Conservation (phyloP, 2,329 filamentous ascomycete species). For the Daldinia sp. region DNA sequence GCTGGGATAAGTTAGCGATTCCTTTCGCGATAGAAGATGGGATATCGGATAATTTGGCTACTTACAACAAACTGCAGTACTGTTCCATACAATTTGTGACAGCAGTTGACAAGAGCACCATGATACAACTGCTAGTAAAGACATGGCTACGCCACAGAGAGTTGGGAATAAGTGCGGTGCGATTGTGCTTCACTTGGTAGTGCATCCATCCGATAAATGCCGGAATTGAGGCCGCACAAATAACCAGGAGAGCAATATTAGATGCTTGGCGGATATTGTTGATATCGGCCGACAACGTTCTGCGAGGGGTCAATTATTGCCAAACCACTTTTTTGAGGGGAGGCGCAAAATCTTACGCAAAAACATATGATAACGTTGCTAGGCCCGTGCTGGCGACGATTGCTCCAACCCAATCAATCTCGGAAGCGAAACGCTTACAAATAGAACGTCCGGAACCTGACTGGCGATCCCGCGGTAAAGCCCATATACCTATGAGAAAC, state of each 20-base stretch:
- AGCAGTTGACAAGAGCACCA: background rate
- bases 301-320: background rate
- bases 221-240: background rate
- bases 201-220: slow-evolving; percentile 9
- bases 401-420: slow-evolving; percentile 15
- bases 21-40: background rate
- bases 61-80: background rate
- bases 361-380: slow-evolving; percentile 9
- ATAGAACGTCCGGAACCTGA: background rate
- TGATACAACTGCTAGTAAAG: background rate
- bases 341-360: background rate
- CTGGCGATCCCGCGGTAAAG: slow-evolving; percentile 1
- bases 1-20: background rate
- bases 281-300: background rate
- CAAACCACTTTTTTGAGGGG: background rate
- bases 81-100: background rate
- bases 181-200: background rate
- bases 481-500: slow-evolving; percentile 4
- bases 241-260: background rate
- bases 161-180: slow-evolving; percentile 9
- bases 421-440: background rate
- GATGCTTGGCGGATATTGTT: background rate
- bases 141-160: background rate
- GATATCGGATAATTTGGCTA: background rate
- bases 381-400: slow-evolving; percentile 4